phyloP scores from a whole-genome alignment of 371 early-diverging fungal species.

The Rhizopus arrhizus region DNA sequence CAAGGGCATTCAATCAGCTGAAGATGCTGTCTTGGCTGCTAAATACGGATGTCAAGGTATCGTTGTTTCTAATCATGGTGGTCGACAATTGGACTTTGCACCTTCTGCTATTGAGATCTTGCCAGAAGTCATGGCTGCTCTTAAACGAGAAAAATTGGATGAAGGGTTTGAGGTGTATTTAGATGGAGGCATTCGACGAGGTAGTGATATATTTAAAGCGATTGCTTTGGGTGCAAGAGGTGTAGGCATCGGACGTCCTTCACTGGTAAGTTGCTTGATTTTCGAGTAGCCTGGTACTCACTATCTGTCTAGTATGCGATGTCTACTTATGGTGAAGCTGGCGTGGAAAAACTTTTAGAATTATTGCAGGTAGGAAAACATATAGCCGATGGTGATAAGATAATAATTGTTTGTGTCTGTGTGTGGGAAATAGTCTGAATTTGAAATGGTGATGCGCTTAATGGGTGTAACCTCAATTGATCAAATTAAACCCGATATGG shows the following conservation, averaged over 20 bases:
- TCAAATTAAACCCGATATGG: slow-evolving; percentile 64
- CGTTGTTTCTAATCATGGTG: slow-evolving; percentile 94
- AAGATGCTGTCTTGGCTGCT: slow-evolving; percentile 91
- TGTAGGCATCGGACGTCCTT: slow-evolving; percentile 92
- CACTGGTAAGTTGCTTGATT: slow-evolving; percentile 48
- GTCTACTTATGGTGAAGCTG: slow-evolving; percentile 74
- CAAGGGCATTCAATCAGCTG: slow-evolving; percentile 90
- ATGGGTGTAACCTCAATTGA: slow-evolving; percentile 66
- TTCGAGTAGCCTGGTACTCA: too few relatives aligned
- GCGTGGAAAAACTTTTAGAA: slow-evolving; percentile 72
- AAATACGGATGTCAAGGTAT: slow-evolving; percentile 79
- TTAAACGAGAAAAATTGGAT: slow-evolving; percentile 50
- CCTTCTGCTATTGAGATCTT: slow-evolving; percentile 80
- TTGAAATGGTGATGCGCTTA: slow-evolving; percentile 77
- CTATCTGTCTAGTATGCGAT: slow-evolving; percentile 57
- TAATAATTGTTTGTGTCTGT: neutral
- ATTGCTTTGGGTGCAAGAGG: slow-evolving; percentile 93
- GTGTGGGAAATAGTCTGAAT: slow-evolving; percentile 49
- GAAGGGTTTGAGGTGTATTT: slow-evolving; percentile 81
- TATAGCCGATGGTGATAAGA: neutral
- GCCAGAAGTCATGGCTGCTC: slow-evolving; percentile 79
- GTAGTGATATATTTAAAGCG: slow-evolving; percentile 91
- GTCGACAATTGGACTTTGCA: slow-evolving; percentile 89
- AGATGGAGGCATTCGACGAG: slow-evolving; percentile 92
- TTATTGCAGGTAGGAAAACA: slow-evolving; percentile 55